Percentiles rank a stretch among this genome's conserved stretches.
phyloP scores from a whole-genome alignment of 2,329 filamentous ascomycete genomes.

The Pseudocercospora fuligena region DNA sequence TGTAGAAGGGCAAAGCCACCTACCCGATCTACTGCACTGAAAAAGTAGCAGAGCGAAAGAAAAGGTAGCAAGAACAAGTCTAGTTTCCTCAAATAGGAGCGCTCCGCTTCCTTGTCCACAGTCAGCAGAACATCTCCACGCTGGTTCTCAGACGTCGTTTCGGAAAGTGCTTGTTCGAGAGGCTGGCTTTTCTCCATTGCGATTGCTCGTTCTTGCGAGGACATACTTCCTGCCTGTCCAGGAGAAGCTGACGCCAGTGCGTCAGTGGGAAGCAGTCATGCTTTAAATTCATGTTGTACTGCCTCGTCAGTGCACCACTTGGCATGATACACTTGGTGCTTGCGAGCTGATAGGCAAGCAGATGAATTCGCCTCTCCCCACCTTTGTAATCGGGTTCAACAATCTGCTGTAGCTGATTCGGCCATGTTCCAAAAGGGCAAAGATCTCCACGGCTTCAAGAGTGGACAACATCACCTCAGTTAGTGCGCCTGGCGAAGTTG shows the following conservation, averaged over 20 bases:
- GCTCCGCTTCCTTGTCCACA: background rate
- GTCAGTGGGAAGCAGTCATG: background rate
- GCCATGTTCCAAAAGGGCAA: background rate
- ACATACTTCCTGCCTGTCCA: background rate
- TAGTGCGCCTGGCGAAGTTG: background rate
- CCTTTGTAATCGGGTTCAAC: background rate
- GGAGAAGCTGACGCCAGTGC: background rate
- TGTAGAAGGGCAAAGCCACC: background rate
- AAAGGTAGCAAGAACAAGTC: slow-evolving; percentile 52
- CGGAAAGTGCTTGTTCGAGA: background rate
- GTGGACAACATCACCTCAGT: background rate
- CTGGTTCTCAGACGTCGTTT: background rate
- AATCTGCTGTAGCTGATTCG: background rate
- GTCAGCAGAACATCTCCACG: background rate
- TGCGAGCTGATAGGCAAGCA: background rate
- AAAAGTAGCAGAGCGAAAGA: slow-evolving; percentile 51
- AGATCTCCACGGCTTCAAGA: background rate
- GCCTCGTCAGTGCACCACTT: background rate
- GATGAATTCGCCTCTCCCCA: background rate
- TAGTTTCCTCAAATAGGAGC: slow-evolving; percentile 26
- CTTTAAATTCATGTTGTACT: background rate
- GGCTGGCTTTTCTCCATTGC: background rate
- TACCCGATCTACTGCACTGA: slow-evolving; percentile 31
- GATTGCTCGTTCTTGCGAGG: too few species aligned
- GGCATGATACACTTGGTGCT: background rate